Percentiles rank a stretch among this genome's conserved stretches.
phyloP scores from a whole-genome alignment of 139 green algal genomes.

The Coelastrella sp. region DNA sequence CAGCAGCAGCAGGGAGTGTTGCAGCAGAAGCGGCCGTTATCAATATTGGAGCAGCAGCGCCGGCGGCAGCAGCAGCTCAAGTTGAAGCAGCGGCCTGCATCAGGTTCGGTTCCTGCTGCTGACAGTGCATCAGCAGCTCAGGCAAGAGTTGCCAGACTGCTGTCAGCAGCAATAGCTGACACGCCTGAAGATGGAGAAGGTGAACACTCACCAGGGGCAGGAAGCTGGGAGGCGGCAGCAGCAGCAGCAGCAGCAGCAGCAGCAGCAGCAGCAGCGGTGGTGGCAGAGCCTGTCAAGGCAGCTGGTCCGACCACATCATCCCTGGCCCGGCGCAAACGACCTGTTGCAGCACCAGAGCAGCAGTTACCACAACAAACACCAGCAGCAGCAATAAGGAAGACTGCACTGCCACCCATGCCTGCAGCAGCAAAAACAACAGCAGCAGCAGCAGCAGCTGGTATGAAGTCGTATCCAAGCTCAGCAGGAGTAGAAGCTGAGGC shows the following conservation, averaged over 20 bases:
- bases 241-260: background rate
- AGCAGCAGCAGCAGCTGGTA: background rate
- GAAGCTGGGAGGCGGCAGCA: background rate
- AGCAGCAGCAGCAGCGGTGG: background rate
- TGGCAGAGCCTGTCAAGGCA: background rate
- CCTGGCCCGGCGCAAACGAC: background rate
- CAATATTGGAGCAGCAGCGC: background rate
- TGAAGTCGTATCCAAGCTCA: background rate
- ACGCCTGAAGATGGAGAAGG: background rate
- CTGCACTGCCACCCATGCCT: background rate
- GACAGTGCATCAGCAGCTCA: background rate
- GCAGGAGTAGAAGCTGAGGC: background rate
- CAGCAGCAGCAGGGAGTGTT: background rate
- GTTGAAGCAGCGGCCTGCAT: background rate
- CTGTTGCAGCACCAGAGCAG: background rate
- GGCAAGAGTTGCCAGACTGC: background rate
- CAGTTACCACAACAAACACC: background rate
- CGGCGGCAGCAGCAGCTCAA: background rate
- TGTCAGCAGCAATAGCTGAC: background rate
- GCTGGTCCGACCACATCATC: background rate
- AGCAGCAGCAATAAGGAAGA: background rate
- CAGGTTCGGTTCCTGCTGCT: background rate
- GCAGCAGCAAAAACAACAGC: background rate
- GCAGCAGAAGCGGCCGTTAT: background rate
- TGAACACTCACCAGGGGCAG: background rate